These are phyloP conservation scores for Arachis monticola DNA, from an alignment of 331 rosid genomes.

Conservation along the genomic window DNA sequence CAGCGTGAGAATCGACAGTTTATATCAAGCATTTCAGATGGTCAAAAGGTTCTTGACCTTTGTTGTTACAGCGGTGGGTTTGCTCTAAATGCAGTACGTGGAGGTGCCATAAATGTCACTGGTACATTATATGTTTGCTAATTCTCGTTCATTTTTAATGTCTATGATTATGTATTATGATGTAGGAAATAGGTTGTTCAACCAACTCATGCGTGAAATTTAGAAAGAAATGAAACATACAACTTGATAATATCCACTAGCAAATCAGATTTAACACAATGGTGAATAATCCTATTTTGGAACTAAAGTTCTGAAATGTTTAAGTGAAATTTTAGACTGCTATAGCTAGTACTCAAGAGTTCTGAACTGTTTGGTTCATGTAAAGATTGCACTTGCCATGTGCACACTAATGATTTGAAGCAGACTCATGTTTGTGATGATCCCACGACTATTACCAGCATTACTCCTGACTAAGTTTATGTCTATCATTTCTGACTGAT, in stretches of 20 bases:
- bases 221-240: conserved; percentile 28
- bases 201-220: conserved; percentile 23
- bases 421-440: conserved; percentile 3
- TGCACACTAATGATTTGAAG: conserved; percentile 1
- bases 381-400: not conserved
- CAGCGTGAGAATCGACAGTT: conserved; percentile 87
- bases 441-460: not conserved
- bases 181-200: conserved; percentile 26
- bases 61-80: conserved; percentile 97
- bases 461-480: conserved; percentile 9
- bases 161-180: conserved; percentile 25
- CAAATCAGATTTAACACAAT: not conserved
- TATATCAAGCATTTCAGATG: conserved; percentile 73
- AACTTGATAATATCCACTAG: not conserved
- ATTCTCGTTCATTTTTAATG: not conserved
- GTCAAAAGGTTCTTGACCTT: conserved; percentile 82
- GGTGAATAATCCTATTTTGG: not conserved
- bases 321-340: not conserved
- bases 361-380: not conserved
- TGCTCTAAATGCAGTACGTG: conserved; percentile 79
- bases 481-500: not conserved
- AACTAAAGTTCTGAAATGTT: not conserved
- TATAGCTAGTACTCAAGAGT: not conserved
- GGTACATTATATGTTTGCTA: conserved; percentile 52
- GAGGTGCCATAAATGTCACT: conserved; percentile 79